phyloP scores from a whole-genome alignment of 2,329 filamentous ascomycete genomes.

The Paradendryphiella salina region DNA sequence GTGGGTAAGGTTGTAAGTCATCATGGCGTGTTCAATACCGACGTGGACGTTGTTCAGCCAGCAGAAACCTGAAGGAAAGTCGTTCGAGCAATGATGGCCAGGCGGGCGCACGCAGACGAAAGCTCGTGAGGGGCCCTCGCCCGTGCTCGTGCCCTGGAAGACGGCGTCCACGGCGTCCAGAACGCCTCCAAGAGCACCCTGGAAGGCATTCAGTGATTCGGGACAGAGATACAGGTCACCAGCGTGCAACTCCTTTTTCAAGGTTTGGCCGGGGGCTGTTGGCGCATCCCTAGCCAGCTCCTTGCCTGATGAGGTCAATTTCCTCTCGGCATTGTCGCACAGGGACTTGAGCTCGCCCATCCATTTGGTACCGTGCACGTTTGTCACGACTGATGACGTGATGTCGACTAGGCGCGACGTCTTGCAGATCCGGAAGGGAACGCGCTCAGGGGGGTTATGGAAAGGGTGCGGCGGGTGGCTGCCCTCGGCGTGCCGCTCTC shows the following conservation, averaged over 20 bases:
- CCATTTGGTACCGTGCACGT: constrained; percentile 89
- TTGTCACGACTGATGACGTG: constrained; percentile 75
- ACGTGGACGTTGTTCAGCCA: constrained; percentile 99
- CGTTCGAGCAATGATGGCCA: constrained; percentile 90
- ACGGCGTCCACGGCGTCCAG: constrained; percentile 90
- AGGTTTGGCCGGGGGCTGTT: constrained; percentile 49
- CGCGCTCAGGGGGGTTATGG: constrained; percentile 60
- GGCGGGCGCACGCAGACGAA: constrained; percentile 93
- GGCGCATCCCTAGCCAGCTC: constrained; percentile 66
- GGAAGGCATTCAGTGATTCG: constrained; percentile 83
- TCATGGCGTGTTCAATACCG: constrained; percentile 86
- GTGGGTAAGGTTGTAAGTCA: constrained; percentile 84
- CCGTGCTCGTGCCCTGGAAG: constrained; percentile 58
- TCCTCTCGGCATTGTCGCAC: constrained; percentile 79
- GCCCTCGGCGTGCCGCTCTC: constrained; percentile 75
- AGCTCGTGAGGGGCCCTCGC: constrained; percentile 68
- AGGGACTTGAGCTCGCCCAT: constrained; percentile 88
- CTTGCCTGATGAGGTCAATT: constrained; percentile 74
- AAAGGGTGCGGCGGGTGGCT: constrained; percentile 68
- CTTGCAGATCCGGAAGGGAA: constrained; percentile 84
- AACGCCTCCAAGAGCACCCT: constrained; percentile 88
- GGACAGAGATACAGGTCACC: constrained; percentile 89
- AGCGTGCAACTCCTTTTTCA: constrained; percentile 73
- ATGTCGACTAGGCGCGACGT: constrained; percentile 73
- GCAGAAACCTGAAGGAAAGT: constrained; percentile 91